Evolutionary conservation across 257 asterid genomes (phyloP).

Genomic region (Nicotiana otophora): DNA sequence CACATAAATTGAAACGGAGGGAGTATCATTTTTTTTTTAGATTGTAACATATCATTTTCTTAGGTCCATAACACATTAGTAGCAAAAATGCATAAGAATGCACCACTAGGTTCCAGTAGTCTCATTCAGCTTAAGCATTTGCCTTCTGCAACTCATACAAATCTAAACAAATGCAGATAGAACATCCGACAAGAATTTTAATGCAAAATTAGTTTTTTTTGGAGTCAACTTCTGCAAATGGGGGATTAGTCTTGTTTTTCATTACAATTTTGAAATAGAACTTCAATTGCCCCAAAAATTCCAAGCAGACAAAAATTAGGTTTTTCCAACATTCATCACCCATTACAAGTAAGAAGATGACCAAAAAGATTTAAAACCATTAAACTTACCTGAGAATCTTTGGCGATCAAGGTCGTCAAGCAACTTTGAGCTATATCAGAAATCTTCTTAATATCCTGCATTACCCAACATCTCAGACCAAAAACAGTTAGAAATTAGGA

Average conservation of each 20-base stretch:
- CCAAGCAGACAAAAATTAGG: background rate
- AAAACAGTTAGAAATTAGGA: too few relatives aligned
- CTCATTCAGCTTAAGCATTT: background rate
- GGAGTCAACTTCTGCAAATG: background rate
- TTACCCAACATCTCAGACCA: too few relatives aligned
- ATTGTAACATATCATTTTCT: background rate
- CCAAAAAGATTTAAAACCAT: background rate
- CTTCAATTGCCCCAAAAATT: background rate
- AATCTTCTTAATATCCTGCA: too few relatives aligned
- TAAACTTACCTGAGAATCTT: too few relatives aligned
- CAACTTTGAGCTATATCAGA: too few relatives aligned
- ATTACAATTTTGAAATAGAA: background rate
- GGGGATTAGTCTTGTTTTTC: background rate
- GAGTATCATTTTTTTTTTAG: too few relatives aligned
- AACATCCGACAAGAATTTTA: background rate
- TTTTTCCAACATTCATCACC: background rate
- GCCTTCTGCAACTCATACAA: background rate
- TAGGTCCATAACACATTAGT: background rate
- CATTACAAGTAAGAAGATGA: background rate
- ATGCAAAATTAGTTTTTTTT: background rate
- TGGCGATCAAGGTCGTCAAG: background rate
- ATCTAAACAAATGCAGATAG: background rate
- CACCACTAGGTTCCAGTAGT: background rate
- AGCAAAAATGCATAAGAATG: background rate
- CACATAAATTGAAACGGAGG: too few relatives aligned